These are phyloP conservation scores for Persicaria maculosa DNA, from an alignment of 148 eudicot species.

Conservation along the genomic window DNA sequence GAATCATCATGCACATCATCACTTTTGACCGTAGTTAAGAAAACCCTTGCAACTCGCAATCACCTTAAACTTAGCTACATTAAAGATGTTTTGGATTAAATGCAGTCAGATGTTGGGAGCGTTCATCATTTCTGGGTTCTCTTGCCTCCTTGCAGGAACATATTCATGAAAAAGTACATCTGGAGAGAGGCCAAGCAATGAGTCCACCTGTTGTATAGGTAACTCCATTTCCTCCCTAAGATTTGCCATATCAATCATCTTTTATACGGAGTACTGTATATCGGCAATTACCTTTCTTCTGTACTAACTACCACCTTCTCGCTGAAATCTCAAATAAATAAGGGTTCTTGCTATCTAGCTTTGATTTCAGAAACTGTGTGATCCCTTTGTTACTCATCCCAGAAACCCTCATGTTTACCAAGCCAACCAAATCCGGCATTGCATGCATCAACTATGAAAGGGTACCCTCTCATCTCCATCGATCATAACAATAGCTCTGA, in stretches of 20 bases:
- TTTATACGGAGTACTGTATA: neutral
- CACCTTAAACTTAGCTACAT: neutral
- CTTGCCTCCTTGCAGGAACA: neutral
- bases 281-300: neutral
- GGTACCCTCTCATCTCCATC: neutral
- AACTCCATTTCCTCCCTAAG: neutral
- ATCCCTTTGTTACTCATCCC: too few species aligned
- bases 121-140: neutral
- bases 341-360: neutral
- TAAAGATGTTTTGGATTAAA: neutral
- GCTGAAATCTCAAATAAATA: too few species aligned
- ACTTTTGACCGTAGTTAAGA: neutral
- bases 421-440: neutral
- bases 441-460: neutral
- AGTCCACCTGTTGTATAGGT: conserved; percentile 4
- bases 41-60: too few species aligned
- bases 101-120: neutral
- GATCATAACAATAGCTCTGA: neutral
- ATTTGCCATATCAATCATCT: neutral
- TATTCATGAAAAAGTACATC: neutral
- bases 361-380: neutral
- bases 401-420: too few species aligned
- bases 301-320: neutral
- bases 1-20: neutral
- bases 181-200: neutral